Evolutionary conservation across 139 green algal genomes (phyloP), one percentile per base, ranked within the genome.

Genomic region (Marvania coccoides): DNA sequence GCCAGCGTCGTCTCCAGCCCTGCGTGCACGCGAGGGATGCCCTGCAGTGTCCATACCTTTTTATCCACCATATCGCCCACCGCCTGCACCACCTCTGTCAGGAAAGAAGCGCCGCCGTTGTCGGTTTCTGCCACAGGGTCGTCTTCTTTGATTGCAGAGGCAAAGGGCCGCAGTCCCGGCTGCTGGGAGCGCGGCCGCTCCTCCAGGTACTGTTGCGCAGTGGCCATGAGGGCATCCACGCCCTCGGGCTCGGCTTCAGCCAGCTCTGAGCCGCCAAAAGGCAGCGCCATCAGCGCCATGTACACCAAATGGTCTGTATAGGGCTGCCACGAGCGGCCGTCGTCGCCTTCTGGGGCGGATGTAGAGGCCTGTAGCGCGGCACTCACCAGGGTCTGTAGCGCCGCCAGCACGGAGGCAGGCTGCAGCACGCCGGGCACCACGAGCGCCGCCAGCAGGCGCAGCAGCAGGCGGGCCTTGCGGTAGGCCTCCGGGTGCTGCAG

Each of bases 241-340:
- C 79, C 77, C 0, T 48, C 62, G 6, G 72, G 47, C 14, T 61
- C 73, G 19, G 73, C 70, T n/a, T 74, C 71, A 14, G 68, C 58
- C 42, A 95, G 75, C 51, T 87, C 83, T 3, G 34, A 6, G 2
- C 78, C 85, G 2, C 77, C 78, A 81, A 81, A 96, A 19, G 84
- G 82, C 69, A 96, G 71, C 23, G 75, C 82, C 53, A 77, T 61
- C 31, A 95, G 54, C 23, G 63, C 83, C 3, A 24, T 15, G 59
- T 83, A 80, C 38, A 91, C 82, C 56, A 95, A 61, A 29, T 71
- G 69, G 69, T 96, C 89, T 2, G 75, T 59, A 64, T 85, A 93
- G 0, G 88, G 88, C 82, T 95, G 89, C 76, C 83, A 88, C 0
- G 59, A 46, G n/a, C 75, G 57, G 4, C 79, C 77, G 34, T 46